phyloP scores from a whole-genome alignment of 2,329 filamentous ascomycete genomes.

The Berkeleyomyces rouxiae region DNA sequence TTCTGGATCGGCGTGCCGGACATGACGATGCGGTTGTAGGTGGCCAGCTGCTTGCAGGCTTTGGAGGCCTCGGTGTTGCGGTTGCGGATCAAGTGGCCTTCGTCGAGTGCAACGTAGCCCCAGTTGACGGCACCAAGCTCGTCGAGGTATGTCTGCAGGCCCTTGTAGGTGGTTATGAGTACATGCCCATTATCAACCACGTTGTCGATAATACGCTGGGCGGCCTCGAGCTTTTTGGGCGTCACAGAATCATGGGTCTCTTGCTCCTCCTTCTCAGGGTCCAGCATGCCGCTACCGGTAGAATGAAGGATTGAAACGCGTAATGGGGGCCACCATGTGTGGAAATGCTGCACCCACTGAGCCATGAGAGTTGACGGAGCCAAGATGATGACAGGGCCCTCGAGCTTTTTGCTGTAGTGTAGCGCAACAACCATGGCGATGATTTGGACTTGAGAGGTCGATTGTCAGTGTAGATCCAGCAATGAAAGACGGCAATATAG shows the following conservation, averaged over 20 bases:
- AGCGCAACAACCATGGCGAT: conserved; percentile 74
- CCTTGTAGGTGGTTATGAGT: conserved; percentile 87
- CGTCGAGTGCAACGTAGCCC: conserved; percentile 87
- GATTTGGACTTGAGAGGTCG: conserved; percentile 28
- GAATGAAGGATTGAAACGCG: conserved; percentile 89
- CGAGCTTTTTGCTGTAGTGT: conserved; percentile 76
- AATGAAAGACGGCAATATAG: background rate
- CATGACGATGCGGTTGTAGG: conserved; percentile 76
- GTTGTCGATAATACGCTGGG: conserved; percentile 63
- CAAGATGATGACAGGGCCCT: conserved; percentile 76
- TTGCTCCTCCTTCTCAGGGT: conserved; percentile 46
- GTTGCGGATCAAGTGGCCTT: conserved; percentile 96
- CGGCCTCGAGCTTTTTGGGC: conserved; percentile 44
- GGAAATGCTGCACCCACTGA: conserved; percentile 98
- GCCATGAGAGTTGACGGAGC: conserved; percentile 88
- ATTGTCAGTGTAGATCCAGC: conserved; percentile 2
- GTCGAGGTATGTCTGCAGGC: conserved; percentile 80
- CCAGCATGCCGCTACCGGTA: conserved; percentile 91
- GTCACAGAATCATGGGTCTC: conserved; percentile 30
- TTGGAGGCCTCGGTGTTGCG: conserved; percentile 90
- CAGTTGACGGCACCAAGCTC: conserved; percentile 70
- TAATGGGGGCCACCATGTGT: conserved; percentile 98
- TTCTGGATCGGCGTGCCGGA: conserved; percentile 98
- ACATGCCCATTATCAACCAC: conserved; percentile 79
- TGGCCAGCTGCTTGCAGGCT: conserved; percentile 84